Evolutionary conservation across 148 eudicot species (phyloP).

Genomic region (Persicaria tinctoria): DNA sequence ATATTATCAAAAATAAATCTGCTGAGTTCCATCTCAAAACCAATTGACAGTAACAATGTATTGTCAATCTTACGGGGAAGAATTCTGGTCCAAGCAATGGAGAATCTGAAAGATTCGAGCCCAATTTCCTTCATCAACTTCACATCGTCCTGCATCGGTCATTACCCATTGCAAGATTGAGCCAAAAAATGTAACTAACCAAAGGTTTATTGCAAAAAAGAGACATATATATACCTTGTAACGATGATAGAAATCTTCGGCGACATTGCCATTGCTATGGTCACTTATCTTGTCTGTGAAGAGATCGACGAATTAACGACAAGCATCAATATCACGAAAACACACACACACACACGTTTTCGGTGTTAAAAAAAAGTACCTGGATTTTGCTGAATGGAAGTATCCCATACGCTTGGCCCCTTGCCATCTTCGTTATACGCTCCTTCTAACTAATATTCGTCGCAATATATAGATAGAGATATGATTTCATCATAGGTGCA

Average conservation of each 20-base stretch:
- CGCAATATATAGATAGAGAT: background rate
- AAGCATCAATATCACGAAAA: background rate
- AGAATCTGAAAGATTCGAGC: constrained; percentile 23
- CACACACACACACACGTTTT: background rate
- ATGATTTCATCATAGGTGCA: background rate
- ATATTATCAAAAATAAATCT: background rate
- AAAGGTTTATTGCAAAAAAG: too few relatives aligned
- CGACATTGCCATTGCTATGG: constrained; percentile 8
- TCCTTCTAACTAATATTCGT: constrained; percentile 6
- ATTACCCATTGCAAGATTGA: too few relatives aligned
- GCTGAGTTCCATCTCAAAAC: background rate
- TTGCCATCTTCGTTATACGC: background rate
- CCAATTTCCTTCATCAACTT: constrained; percentile 24
- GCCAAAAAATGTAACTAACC: too few relatives aligned
- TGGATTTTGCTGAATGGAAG: background rate
- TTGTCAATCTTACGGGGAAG: constrained; percentile 19
- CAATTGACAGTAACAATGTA: background rate
- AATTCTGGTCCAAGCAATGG: constrained; percentile 29
- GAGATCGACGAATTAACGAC: background rate
- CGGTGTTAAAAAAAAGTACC: background rate
- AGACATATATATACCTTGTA: background rate
- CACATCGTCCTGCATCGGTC: constrained; percentile 23
- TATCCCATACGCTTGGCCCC: constrained; percentile 11
- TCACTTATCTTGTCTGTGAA: background rate
- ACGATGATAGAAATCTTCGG: constrained; percentile 11